Evolutionary conservation across 148 eudicot species (phyloP), one percentile per base, ranked within the genome.

Genomic region (Oxyria digyna): DNA sequence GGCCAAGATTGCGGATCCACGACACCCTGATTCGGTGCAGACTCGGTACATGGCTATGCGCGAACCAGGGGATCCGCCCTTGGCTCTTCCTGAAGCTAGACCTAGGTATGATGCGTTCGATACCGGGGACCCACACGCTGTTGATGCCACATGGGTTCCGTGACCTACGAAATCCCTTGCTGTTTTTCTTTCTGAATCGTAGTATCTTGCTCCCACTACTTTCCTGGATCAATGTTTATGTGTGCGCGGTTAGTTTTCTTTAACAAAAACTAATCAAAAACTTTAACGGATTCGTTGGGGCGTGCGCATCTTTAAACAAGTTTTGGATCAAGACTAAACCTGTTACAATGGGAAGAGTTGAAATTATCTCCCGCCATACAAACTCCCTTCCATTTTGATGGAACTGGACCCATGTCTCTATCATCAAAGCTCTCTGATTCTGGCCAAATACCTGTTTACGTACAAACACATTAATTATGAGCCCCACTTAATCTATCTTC

Each of bases 351-450:
- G 37, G 89, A 75, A 26, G 85, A 27, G 57, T 37, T 72, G 75
- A 90, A 87, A 72, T 77, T 74, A 5, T 69, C 15, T 41, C 87
- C 87, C 18, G n/a, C 75, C 80, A 81, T 75, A 76, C 94, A 90
- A 20, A 71, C 84, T 4, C 97, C 93, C 68, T 83, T 90, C 97
- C 97, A 90, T 73, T 68, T 75, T 4, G 83, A 33, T 15, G 94
- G 97, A 65, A 90, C 74, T 14, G 89, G 82, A 18, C 81, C 82
- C 74, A 85, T 79, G 15, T 68, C 89, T 62, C 69, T 65, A 72
- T 90, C 97, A 50, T 12, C 48, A 73, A 90, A 90, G 74, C 97
- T 87, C 74, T 73, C 72, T 0, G 94, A 82, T 76, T 90, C 97
- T 11, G 89, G 97, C 94, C 94, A 85, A 50, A 87, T 84, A 4